phyloP scores from a whole-genome alignment of 805 yeast genomes.

The Candida hispaniensis region DNA sequence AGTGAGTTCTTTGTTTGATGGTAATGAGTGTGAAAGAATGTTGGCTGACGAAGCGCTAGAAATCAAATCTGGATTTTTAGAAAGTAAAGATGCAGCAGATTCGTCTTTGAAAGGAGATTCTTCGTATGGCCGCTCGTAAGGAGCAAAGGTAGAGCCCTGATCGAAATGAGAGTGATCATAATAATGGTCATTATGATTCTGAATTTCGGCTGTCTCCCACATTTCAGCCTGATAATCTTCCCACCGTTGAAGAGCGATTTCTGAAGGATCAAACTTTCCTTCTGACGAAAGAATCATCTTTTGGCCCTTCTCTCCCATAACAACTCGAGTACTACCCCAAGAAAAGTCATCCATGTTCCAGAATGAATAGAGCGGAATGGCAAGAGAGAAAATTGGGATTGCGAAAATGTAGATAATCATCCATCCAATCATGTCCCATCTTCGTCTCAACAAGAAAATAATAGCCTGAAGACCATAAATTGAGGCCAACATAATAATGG shows the following conservation, averaged over 20 bases:
- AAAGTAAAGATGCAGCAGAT: slow-evolving; percentile 4
- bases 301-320: slow-evolving; percentile 42
- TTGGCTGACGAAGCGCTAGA: too few relatives aligned
- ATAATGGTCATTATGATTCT: slow-evolving; percentile 12
- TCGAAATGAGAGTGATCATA: slow-evolving; percentile 5
- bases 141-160: slow-evolving; percentile 10
- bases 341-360: slow-evolving; percentile 61
- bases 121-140: slow-evolving; percentile 7
- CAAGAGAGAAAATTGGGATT: slow-evolving; percentile 49
- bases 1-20: slow-evolving; percentile 31
- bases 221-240: slow-evolving; percentile 46
- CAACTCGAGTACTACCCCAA: slow-evolving; percentile 56
- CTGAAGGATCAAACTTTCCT: slow-evolving; percentile 46
- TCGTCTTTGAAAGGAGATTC: slow-evolving; percentile 15
- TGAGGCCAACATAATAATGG: slow-evolving; percentile 44
- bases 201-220: slow-evolving; percentile 25
- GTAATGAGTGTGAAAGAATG: slow-evolving; percentile 23
- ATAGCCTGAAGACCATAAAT: slow-evolving; percentile 49
- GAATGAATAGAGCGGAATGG: slow-evolving; percentile 46
- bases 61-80: slow-evolving; percentile 4
- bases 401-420: slow-evolving; percentile 47
- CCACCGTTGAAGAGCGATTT: slow-evolving; percentile 48
- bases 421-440: slow-evolving; percentile 43
- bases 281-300: slow-evolving; percentile 38
- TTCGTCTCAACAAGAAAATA: slow-evolving; percentile 38